Percentiles rank a stretch among this genome's conserved stretches.
phyloP scores from a whole-genome alignment of 306 rosid genomes.

The Corylus americana region DNA sequence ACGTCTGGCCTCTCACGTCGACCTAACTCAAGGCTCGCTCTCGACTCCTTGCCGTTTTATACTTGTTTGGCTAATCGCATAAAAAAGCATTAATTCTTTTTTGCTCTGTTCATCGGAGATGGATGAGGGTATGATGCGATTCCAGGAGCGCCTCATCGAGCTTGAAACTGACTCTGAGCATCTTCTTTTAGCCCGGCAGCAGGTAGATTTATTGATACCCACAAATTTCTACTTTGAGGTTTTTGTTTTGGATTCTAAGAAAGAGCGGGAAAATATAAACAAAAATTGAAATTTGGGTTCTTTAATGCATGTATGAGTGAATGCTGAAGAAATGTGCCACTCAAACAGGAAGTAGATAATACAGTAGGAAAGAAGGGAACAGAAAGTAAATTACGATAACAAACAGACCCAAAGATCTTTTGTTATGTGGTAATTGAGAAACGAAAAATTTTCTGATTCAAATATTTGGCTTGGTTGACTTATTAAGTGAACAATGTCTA shows the following conservation, averaged over 20 bases:
- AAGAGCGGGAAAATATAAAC: neutral
- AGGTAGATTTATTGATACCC: constrained; percentile 35
- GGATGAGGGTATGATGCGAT: constrained; percentile 54
- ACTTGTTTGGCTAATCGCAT: too few species aligned
- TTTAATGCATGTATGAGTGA: neutral
- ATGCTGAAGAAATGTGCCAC: neutral
- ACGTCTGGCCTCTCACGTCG: too few species aligned
- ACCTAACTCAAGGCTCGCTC: too few species aligned
- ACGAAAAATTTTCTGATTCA: neutral
- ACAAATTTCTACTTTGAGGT: neutral
- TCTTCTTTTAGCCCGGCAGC: constrained; percentile 71
- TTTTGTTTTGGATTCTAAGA: neutral
- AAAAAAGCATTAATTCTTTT: too few species aligned
- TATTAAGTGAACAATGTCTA: neutral
- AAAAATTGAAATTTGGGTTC: neutral
- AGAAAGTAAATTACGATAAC: neutral
- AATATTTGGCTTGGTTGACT: neutral
- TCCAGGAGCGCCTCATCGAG: constrained; percentile 52
- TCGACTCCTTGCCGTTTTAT: too few species aligned
- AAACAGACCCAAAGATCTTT: neutral
- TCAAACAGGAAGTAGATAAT: neutral
- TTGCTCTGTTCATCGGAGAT: constrained; percentile 15
- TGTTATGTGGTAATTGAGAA: neutral
- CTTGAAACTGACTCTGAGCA: constrained; percentile 77
- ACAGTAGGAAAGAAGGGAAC: neutral